Conservation (phyloP, 1,139 yeast genomes). For the Debaryomycetaceae sp. region DNA sequence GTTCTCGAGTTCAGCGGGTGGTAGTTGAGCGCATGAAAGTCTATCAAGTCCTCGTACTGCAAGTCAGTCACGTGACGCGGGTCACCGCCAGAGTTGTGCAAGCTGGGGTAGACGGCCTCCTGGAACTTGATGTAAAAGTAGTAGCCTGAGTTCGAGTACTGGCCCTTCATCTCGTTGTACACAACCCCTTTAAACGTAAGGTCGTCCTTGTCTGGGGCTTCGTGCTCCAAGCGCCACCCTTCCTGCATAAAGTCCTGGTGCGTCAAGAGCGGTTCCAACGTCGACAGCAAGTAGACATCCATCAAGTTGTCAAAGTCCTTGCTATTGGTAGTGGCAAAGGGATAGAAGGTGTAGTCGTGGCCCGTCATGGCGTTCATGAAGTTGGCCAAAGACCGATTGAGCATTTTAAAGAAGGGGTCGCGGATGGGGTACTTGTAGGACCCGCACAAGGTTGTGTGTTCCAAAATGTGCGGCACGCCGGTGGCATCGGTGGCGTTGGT, state of each 20-base stretch:
- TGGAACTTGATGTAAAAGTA: slow-evolving; percentile 80
- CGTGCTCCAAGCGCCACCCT: slow-evolving; percentile 95
- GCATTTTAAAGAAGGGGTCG: slow-evolving; percentile 97
- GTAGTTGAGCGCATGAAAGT: slow-evolving; percentile 70
- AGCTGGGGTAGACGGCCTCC: slow-evolving; percentile 77
- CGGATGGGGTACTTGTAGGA: slow-evolving; percentile 86
- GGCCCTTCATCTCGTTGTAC: slow-evolving; percentile 98
- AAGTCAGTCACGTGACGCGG: slow-evolving; percentile 76
- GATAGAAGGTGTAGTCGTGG: slow-evolving; percentile 90
- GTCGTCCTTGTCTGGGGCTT: slow-evolving; percentile 45
- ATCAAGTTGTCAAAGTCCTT: slow-evolving; percentile 80
- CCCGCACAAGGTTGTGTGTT: slow-evolving; percentile 95
- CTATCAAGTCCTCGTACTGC: slow-evolving; percentile 66
- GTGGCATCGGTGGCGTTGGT: slow-evolving; percentile 92
- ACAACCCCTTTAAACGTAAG: slow-evolving; percentile 90
- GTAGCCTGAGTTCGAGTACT: slow-evolving; percentile 84
- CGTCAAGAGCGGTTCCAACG: slow-evolving; percentile 73
- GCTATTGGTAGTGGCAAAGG: slow-evolving; percentile 89
- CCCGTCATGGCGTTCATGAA: slow-evolving; percentile 99
- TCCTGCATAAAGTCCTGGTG: slow-evolving; percentile 88
- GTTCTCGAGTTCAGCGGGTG: slow-evolving; percentile 90
- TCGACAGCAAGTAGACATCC: slow-evolving; percentile 86
- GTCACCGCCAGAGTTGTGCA: slow-evolving; percentile 93
- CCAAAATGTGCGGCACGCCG: slow-evolving; percentile 94
- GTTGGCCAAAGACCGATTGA: slow-evolving; percentile 78